Base-by-base conservation (phyloP, 495 filamentous ascomycete genomes). In the Lasiosphaeria hispida region DNA sequence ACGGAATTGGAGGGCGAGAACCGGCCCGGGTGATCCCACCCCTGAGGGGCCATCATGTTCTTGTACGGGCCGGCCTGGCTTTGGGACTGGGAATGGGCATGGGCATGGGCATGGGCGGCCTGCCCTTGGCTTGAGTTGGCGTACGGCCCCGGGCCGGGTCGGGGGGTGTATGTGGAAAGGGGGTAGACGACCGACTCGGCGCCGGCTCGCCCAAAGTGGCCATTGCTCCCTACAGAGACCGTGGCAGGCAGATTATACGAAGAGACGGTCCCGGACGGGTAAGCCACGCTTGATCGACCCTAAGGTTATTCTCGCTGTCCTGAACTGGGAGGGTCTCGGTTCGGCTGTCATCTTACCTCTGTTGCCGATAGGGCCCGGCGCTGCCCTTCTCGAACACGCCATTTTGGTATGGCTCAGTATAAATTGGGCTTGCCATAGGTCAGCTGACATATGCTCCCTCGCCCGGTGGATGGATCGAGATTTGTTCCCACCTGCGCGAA, bases 1-100 rank as follows among this genome's bases (percentile, higher is more conserved):
- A 78, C 64, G 33, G 77, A 78, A 59, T 78, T 77, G 38, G 74
- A 64, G 0, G 76, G 75, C 35, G 77, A 80, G 59, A 76, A 78
- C 37, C 60, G 48, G 35, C 61, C 62, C 41, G 69, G 72, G 7
- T 62, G 66, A 15, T 77, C 75, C 77, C 77, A 78, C 13, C 60
- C 58, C 44, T 71, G 71, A 7, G 74, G 66, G 30, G 58, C 23
- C 23, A 30, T 63, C 40, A 65, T 64, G 56, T 63, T 68, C 49
- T 66, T 65, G 61, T 74, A 73, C 18, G 72, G 65, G 43, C 60
- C 23, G 23, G 23, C 65, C 36, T 74, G 74, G 44, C 61, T 59
- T 15, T 59, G 63, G 7, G 52, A 57, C 57, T 62, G 69, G 42
- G 58, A 38, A 17, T 55, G 54, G n/a, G 48, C 61, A n/a, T 54